Base-by-base conservation (phyloP, 306 rosid genomes). In the Quercus gilva region DNA sequence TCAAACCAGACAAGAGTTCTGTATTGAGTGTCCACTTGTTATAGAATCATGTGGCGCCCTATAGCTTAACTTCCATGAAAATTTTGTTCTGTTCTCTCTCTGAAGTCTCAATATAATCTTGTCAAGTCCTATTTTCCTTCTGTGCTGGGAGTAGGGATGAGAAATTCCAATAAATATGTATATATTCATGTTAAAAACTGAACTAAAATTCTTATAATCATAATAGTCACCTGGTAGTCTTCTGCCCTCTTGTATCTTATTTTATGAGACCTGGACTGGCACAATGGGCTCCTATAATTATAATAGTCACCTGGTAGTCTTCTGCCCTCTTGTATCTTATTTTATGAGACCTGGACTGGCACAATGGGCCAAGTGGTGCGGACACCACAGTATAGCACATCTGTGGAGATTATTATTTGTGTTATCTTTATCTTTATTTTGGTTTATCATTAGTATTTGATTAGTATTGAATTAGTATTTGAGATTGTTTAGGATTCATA, bases 1-100 rank as follows among this genome's bases (percentile, higher is more conserved):
- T 77, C 56, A 14, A 14, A 55, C 74, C 6, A 14, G 53, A 67
- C 74, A 77, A 11, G 73, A 77, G 58, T 28, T 35, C 78, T 74
- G 58, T 25, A 5, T 49, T 49, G 53, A 58, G 5, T 76, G 73
- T 64, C 60, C 6, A 15, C 23, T 76, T 61, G 58, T 76, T 49
- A 2, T 26, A 25, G 61, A 41, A 76, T 43, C 26, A 49, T 49
- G 53, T 12, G 53, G 53, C 4, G 53, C 53, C 17, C 17, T 12
- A 12, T 49, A 11, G 71, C 49, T 77, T 51, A 12, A 41, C 69
- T 55, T 64, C 26, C 29, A 67, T 65, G 56, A 33, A 59, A 49
- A 49, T 49, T 20, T 21, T 37, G 57, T 60, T 75, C 43, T 43
- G 56, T 43, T 75, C 45, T 53, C 25, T 26, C 6, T 75, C 25